Base-by-base conservation (phyloP, 1,284 basidiomycete species). In the Malassezia equina region DNA sequence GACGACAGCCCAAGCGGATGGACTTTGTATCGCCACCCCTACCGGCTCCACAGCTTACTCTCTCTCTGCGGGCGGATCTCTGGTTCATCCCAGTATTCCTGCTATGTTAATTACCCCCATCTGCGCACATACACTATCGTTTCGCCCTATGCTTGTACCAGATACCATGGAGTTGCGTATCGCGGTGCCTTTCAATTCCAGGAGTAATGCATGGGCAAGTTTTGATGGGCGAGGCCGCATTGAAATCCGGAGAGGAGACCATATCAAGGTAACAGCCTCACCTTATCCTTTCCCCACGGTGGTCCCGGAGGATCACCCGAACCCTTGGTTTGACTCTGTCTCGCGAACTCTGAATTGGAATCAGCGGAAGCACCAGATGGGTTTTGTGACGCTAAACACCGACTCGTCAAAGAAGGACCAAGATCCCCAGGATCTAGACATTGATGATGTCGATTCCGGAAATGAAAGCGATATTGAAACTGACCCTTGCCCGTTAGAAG, bases 201-300 rank as follows among this genome's bases (percentile, higher is more conserved):
- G 94, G 36, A 91, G 88, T 71, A 98, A 93, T 0, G 94, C 94
- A 4, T 99, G 94, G 94, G 94, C 90, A 9, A 91, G 88, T 33
- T 99, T 99, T 71, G 94, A 99, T 71, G 94, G 94, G 13, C 83
- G 94, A 47, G 94, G 94, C 1, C 83, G 94, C 24, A 87, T 99
- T 13, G 94, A 99, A 77, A 61, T 73, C 36, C 62, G 63, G 39
- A 68, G 90, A 82, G 94, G 94, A 42, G 94, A 99, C 73, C 94
- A 98, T 75, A 96, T 99, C 79, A 98, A 94, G 78, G 86, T 99
- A 57, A 93, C 88, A 0, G 94, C 94, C 0, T 96, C 91, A 4
- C 90, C 86, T 71, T 99, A 91, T 75, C 94, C 94, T 4, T 98
- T 98, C 81, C 94, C 94, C 0, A 98, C 94, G 1, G 90, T 99